phyloP scores from a whole-genome alignment of 495 filamentous ascomycete genomes.

The Talaromyces adpressus region DNA sequence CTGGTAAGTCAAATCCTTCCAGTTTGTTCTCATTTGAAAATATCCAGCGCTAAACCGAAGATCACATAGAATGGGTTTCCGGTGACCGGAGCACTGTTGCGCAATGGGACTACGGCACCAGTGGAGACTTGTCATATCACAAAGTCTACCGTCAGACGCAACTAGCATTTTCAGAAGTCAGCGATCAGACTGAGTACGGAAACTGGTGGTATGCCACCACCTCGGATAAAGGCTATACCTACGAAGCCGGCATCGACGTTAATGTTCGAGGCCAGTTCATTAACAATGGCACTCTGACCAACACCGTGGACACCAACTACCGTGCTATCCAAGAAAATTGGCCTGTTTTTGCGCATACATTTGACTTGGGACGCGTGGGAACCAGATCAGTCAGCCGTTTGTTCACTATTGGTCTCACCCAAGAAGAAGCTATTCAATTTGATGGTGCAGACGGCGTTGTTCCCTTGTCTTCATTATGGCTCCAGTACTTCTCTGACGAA shows the following conservation, averaged over 20 bases:
- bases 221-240: conserved; percentile 25
- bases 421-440: conserved; percentile 48
- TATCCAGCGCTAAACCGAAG: conserved; percentile 11
- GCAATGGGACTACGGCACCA: conserved; percentile 47
- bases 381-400: conserved; percentile 28
- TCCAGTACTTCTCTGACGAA: conserved; percentile 42
- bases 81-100: conserved; percentile 42
- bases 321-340: conserved; percentile 44
- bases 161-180: conserved; percentile 43
- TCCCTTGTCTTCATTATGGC: conserved; percentile 46
- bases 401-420: conserved; percentile 48
- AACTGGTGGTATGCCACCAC: conserved; percentile 52
- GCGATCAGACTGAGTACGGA: conserved; percentile 54
- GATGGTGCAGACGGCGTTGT: conserved; percentile 28
- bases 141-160: conserved; percentile 46
- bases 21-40: neutral
- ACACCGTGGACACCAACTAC: conserved; percentile 42
- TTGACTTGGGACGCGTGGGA: conserved; percentile 41
- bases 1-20: conserved; percentile 33
- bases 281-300: conserved; percentile 32
- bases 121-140: conserved; percentile 42
- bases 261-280: conserved; percentile 44
- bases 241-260: conserved; percentile 42
- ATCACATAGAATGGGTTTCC: conserved; percentile 47
- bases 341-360: conserved; percentile 50